A percentile compares a stretch with the other conserved stretches of the same genome.
Evolutionary conservation across 106 monocot species (phyloP).

Genomic region (Vanilla planifolia): DNA sequence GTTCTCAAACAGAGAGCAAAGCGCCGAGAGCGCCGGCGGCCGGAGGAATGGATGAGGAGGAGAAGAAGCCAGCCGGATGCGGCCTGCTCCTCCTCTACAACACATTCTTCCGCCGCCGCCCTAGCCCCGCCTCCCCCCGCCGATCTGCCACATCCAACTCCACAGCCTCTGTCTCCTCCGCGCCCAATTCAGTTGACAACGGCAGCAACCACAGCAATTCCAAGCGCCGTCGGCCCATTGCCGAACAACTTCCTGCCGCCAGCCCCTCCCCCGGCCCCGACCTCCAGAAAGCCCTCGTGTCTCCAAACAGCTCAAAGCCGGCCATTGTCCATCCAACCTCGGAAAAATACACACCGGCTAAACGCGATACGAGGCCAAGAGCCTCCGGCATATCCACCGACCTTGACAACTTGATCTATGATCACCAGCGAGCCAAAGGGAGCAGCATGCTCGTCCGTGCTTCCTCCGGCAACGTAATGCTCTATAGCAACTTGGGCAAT

Average conservation of each 20-base stretch:
- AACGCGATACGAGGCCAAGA: neutral
- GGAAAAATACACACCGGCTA: neutral
- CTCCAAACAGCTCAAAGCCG: neutral
- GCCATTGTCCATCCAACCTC: neutral
- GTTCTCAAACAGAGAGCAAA: no score
- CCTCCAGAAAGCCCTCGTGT: neutral
- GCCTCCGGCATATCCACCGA: conserved; percentile 27
- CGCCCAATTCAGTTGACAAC: neutral
- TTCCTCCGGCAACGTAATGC: conserved; percentile 70
- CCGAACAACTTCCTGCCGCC: neutral
- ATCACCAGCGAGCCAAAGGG: conserved; percentile 52
- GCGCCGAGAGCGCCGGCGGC: neutral
- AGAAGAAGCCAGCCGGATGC: neutral
- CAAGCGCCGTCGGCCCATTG: neutral
- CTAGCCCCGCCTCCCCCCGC: neutral
- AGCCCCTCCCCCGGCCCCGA: neutral
- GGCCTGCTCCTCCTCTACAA: conserved; percentile 5
- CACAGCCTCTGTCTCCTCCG: neutral
- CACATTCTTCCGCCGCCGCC: conserved; percentile 4
- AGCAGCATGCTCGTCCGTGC: conserved; percentile 46
- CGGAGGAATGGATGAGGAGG: neutral
- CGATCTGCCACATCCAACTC: neutral
- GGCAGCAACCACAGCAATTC: neutral
- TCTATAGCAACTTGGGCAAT: conserved; percentile 63
- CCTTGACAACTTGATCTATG: conserved; percentile 48